Base-by-base conservation (phyloP, 192 early-diverging fungal genomes). In the Physocladia obscura region DNA sequence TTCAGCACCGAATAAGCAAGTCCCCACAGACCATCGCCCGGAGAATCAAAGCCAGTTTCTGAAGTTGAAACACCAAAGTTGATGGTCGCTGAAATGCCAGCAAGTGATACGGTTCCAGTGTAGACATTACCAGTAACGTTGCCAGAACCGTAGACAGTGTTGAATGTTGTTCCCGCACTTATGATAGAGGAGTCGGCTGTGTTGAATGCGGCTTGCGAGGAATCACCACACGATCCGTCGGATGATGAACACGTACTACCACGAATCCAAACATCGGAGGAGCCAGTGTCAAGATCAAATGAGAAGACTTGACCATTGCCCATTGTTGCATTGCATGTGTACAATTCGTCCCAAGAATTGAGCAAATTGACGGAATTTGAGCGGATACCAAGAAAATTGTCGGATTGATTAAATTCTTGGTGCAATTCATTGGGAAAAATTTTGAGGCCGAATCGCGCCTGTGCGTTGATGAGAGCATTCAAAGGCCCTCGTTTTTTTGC, bases 231-330 rank as follows among this genome's bases (percentile, higher is more conserved):
- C 17, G 74, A 74, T 3, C 65, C 44, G 62, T 79, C 77, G 30
- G 38, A 11, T n/a, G 59, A 63, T 49, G 52, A 54, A 71, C 77
- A 76, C 1, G 34, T 40, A 48, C 70, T 27, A 11, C 77, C 74
- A 39, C 78, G 64, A 32, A 76, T 44, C 74, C 77, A 79, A 24
- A 64, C 49, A 47, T 76, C 77, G 19, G 64, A 49, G 38, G 70
- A 70, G 17, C 74, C 74, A 19, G 77, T 79, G 65, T 79, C 77
- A 3, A 78, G 57, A 55, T 77, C 70, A 17, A 80, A 57, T n/a
- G 37, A 30, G 54, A 76, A 56, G 19, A 40, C 48, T 34, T 72
- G 70, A 29, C 56, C 56, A n/a, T 44, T 44, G 49, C 69, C 69
- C 39, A 69, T 35, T 22, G 35, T 59, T 21, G 65, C 73, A 5